Evolutionary conservation across 179 eudicot species (phyloP).

Genomic region (Nepenthes alata): DNA sequence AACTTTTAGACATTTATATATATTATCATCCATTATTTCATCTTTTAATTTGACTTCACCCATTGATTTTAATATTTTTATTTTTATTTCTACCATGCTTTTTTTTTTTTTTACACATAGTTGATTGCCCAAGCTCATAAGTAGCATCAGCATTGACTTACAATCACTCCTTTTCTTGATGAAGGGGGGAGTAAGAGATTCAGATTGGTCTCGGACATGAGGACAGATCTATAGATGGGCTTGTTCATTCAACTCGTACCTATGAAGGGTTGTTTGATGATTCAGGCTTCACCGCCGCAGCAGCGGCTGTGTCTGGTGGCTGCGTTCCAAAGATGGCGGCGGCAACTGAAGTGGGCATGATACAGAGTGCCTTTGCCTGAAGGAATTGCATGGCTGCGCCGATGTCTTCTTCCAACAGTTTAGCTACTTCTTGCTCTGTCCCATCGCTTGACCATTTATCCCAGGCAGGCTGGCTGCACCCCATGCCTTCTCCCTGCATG

Average conservation of each 20-base stretch:
- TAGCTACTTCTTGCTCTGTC: conserved; percentile 78
- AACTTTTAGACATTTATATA: no score
- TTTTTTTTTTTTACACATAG: no score
- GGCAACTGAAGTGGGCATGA: conserved; percentile 92
- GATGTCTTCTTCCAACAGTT: conserved; percentile 78
- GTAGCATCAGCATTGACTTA: no score
- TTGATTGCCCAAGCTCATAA: no score
- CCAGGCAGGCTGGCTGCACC: conserved; percentile 53
- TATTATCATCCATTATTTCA: no score
- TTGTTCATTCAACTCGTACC: background rate
- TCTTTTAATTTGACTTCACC: no score
- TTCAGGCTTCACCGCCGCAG: conserved; percentile 49
- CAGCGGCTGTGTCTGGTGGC: conserved; percentile 35
- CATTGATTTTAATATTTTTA: no score
- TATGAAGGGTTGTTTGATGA: conserved; percentile 38
- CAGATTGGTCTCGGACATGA: no score
- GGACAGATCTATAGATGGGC: no score
- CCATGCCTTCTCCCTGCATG: conserved; percentile 31
- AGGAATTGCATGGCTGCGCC: conserved; percentile 97
- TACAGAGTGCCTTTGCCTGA: conserved; percentile 92
- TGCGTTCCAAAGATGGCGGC: conserved; percentile 64
- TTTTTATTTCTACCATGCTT: no score
- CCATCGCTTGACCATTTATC: conserved; percentile 85
- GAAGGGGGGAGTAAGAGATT: no score
- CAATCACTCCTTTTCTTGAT: no score